A percentile compares a stretch with the other conserved stretches of the same genome.
Conservation (phyloP, 2,329 filamentous ascomycete genomes). For the Triangularia setosa region DNA sequence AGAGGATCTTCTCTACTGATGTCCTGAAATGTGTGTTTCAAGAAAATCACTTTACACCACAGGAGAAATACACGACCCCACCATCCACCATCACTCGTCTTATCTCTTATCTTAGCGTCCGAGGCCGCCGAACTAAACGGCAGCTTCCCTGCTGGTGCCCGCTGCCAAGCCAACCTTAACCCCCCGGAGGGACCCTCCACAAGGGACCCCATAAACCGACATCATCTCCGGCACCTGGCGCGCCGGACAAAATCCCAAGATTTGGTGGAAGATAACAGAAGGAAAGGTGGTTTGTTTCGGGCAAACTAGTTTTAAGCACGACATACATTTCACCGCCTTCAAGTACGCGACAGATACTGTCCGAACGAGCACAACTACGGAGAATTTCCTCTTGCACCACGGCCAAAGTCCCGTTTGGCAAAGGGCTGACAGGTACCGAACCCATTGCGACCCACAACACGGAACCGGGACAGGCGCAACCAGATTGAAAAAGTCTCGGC, state of each 20-base stretch:
- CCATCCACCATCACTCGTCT: neutral
- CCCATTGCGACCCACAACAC: neutral
- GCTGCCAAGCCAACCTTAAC: conserved; percentile 16
- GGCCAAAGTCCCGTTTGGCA: neutral
- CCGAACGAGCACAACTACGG: neutral
- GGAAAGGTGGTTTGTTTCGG: neutral
- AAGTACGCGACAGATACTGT: neutral
- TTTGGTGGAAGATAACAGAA: neutral
- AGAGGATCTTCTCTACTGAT: neutral
- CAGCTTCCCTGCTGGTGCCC: conserved; percentile 10
- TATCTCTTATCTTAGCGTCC: conserved; percentile 15
- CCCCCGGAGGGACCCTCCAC: neutral
- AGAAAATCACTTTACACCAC: neutral
- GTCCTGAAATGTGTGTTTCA: neutral
- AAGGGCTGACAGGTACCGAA: neutral
- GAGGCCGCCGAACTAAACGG: conserved; percentile 16
- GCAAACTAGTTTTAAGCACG: neutral
- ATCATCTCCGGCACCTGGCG: conserved; percentile 2
- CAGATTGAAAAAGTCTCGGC: neutral
- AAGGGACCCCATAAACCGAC: conserved; percentile 3
- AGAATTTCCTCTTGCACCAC: neutral
- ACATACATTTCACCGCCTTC: neutral
- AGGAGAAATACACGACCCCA: neutral
- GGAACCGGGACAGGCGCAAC: neutral
- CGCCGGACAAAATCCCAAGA: neutral